Evolutionary conservation across 345 rosid genomes (phyloP).

Genomic region (Raphanus sativus): DNA sequence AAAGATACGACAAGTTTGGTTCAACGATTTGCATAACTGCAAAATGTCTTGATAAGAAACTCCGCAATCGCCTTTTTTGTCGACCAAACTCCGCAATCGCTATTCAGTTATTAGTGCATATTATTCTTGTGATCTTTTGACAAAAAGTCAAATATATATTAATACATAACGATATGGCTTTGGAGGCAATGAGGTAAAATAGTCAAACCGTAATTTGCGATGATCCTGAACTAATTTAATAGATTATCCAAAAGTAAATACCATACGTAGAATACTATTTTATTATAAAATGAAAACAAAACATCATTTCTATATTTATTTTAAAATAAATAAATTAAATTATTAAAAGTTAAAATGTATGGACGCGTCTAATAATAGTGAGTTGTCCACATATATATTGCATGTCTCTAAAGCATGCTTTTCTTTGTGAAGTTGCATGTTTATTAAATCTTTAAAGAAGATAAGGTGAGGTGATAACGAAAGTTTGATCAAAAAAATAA

Average conservation of each 20-base stretch:
- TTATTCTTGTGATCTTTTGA: background rate
- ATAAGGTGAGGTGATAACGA: conserved; percentile 1
- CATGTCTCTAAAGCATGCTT: background rate
- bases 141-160: background rate
- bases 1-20: conserved; percentile 28
- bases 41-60: conserved; percentile 5
- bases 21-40: conserved; percentile 26
- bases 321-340: background rate
- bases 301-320: background rate
- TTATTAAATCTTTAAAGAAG: conserved; percentile 18
- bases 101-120: background rate
- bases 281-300: background rate
- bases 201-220: background rate
- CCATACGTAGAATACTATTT: background rate
- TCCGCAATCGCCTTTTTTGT: background rate
- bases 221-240: background rate
- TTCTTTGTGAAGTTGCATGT: background rate
- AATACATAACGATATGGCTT: background rate
- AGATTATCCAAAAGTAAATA: too few species aligned
- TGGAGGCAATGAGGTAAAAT: background rate
- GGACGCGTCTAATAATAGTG: background rate
- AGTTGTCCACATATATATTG: background rate
- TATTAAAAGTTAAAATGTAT: background rate
- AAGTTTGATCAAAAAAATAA: background rate
- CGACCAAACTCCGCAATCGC: conserved; percentile 2